Conservation (phyloP, 371 early-diverging fungal species). For the Lichtheimia ramosa region DNA sequence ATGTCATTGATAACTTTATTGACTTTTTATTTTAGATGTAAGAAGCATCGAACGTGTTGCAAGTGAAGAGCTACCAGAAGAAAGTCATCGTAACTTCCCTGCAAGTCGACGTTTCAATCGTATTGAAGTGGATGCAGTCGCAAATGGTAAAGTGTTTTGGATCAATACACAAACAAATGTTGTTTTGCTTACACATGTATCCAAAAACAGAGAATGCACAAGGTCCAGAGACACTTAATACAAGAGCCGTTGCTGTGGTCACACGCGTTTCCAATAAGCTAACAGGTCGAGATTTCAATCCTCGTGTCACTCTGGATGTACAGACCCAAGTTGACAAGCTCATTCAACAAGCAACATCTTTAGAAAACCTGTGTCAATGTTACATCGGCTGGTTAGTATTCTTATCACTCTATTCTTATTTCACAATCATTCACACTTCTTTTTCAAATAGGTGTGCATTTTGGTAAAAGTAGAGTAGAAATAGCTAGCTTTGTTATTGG, state of each 20-base stretch:
- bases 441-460: constrained; percentile 11
- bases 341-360: constrained; percentile 91
- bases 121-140: constrained; percentile 50
- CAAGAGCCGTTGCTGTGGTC: constrained; percentile 61
- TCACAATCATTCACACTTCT: not conserved
- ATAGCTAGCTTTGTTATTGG: too few species aligned
- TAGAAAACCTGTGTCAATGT: constrained; percentile 94
- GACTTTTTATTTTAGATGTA: too few species aligned
- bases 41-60: constrained; percentile 36
- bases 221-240: constrained; percentile 51
- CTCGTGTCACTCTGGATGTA: constrained; percentile 79
- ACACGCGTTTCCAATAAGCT: constrained; percentile 77
- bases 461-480: not conserved
- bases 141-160: constrained; percentile 34
- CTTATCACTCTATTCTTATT: not conserved
- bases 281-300: constrained; percentile 91
- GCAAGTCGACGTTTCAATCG: constrained; percentile 49
- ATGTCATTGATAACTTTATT: not conserved
- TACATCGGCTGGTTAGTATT: constrained; percentile 90
- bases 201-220: constrained; percentile 44
- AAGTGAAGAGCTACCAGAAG: constrained; percentile 43
- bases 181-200: not conserved
- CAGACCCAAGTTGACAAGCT: constrained; percentile 90
- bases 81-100: constrained; percentile 45
- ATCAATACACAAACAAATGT: not conserved